phyloP scores from a whole-genome alignment of 805 yeast genomes.

The Wickerhamiella alocasiicola region DNA sequence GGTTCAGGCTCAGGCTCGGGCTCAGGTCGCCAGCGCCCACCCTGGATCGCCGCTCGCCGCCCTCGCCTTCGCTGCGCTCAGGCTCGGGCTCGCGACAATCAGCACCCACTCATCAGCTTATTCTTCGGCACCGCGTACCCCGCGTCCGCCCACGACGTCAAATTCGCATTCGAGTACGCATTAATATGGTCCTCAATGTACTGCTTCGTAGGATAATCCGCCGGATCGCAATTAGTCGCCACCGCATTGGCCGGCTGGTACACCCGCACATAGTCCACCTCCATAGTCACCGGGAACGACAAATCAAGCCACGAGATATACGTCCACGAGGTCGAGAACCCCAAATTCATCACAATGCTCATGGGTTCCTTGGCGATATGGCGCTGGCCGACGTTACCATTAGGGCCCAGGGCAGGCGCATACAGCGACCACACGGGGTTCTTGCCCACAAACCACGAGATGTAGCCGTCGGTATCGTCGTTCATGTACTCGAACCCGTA shows the following conservation, averaged over 20 bases:
- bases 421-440: slow-evolving; percentile 62
- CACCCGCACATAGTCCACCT: slow-evolving; percentile 77
- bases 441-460: slow-evolving; percentile 78
- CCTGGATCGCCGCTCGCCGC: too few relatives aligned
- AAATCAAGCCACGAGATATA: slow-evolving; percentile 78
- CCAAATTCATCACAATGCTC: slow-evolving; percentile 78
- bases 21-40: too few relatives aligned
- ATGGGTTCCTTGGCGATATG: slow-evolving; percentile 80
- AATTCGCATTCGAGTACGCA: slow-evolving; percentile 58
- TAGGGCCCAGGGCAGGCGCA: slow-evolving; percentile 69
- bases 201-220: slow-evolving; percentile 69
- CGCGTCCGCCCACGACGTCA: slow-evolving; percentile 62
- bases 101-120: slow-evolving; percentile 40
- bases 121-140: slow-evolving; percentile 64
- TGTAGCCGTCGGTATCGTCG: slow-evolving; percentile 58
- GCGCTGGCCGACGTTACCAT: slow-evolving; percentile 83
- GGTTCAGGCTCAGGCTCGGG: too few relatives aligned
- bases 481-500: slow-evolving; percentile 69
- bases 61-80: too few relatives aligned
- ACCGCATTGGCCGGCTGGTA: slow-evolving; percentile 65
- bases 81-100: too few relatives aligned
- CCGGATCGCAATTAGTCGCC: slow-evolving; percentile 74
- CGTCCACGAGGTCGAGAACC: slow-evolving; percentile 86
- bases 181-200: slow-evolving; percentile 59
- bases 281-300: slow-evolving; percentile 64